Conservation (phyloP, 768 basidiomycete genomes). For the Naematelia aurantialba region DNA sequence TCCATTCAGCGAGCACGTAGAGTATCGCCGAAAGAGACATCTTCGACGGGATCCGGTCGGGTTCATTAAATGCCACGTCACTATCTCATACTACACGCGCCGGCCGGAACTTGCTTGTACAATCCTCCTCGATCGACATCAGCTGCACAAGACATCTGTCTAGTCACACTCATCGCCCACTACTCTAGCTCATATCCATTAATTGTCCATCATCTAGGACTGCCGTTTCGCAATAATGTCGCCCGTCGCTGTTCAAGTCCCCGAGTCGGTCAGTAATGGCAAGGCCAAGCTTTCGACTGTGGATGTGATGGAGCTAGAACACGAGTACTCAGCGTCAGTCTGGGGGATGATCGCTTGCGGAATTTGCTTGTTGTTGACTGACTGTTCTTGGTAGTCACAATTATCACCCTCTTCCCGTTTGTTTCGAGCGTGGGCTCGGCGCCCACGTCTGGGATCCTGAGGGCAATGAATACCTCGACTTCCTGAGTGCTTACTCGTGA, state of each 20-base stretch:
- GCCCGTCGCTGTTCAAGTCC: constrained; percentile 4
- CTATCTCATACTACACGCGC: no score
- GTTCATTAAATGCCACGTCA: no score
- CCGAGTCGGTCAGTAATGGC: not conserved
- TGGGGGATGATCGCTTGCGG: constrained; percentile 26
- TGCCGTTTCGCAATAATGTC: constrained; percentile 4
- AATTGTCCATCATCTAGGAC: not conserved
- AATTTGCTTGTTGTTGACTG: no score
- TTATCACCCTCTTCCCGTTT: constrained; percentile 88
- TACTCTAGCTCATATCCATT: no score
- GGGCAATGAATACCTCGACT: constrained; percentile 93
- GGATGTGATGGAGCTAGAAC: constrained; percentile 73
- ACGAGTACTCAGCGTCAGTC: constrained; percentile 54
- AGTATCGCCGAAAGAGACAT: no score
- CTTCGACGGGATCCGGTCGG: no score
- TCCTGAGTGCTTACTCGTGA: constrained; percentile 96
- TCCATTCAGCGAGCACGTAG: constrained; percentile 48
- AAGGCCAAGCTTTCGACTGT: constrained; percentile 43
- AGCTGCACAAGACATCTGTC: no score
- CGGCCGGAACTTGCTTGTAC: no score
- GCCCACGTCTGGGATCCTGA: constrained; percentile 82
- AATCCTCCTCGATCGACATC: no score
- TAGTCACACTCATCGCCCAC: no score
- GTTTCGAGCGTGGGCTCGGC: constrained; percentile 84
- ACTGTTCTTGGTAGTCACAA: constrained; percentile 60